These are phyloP conservation scores for Arachis stenosperma DNA, from an alignment of 306 rosid species.

Conservation along the genomic window DNA sequence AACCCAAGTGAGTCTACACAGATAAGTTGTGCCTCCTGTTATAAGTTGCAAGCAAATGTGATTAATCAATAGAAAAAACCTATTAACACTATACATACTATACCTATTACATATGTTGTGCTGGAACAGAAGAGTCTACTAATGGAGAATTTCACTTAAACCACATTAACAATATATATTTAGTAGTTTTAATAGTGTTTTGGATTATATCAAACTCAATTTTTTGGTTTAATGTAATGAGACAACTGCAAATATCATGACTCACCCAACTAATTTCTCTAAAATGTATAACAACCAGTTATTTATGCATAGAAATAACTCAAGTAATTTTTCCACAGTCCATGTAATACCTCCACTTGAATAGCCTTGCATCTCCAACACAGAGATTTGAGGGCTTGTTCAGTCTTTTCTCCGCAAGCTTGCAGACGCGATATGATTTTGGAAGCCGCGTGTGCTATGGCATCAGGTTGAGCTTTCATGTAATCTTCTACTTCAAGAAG, in stretches of 20 bases:
- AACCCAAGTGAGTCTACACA: conserved; percentile 70
- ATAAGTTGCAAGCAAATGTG: conserved; percentile 15
- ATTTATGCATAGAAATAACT: conserved; percentile 1
- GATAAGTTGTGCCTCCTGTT: conserved; percentile 71
- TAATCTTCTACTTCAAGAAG: conserved; percentile 74
- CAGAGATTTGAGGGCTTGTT: conserved; percentile 72
- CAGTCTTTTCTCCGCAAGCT: conserved; percentile 71
- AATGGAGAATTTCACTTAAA: too few species aligned
- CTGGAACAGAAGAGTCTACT: background rate
- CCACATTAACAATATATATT: background rate
- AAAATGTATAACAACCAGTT: conserved; percentile 2
- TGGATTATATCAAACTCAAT: background rate
- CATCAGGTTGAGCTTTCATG: conserved; percentile 72
- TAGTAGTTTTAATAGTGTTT: conserved; percentile 3
- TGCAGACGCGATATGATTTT: conserved; percentile 70
- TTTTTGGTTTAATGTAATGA: background rate
- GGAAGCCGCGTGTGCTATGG: conserved; percentile 71
- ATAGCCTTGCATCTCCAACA: conserved; percentile 75
- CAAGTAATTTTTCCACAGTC: conserved; percentile 1
- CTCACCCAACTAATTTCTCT: background rate
- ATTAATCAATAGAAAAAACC: conserved; percentile 21
- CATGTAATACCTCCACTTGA: conserved; percentile 63
- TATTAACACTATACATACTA: conserved; percentile 1
- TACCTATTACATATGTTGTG: too few species aligned
- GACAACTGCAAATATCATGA: conserved; percentile 8